phyloP scores from a whole-genome alignment of 495 filamentous ascomycete species.

The Poronia punctata region DNA sequence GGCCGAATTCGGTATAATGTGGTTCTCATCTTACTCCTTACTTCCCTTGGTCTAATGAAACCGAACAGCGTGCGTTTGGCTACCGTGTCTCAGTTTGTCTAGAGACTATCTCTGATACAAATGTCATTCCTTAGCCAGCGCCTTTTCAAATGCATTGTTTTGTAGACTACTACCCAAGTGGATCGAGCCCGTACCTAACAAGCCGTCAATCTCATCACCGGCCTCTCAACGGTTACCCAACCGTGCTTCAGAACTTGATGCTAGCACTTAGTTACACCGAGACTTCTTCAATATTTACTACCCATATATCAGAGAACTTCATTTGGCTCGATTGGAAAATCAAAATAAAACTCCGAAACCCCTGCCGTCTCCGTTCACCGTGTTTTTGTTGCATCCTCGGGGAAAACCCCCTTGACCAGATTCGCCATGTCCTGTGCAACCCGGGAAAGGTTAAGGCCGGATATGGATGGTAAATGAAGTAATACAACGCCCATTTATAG shows the following conservation, averaged over 20 bases:
- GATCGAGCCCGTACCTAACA: too few relatives aligned
- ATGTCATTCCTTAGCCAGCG: too few relatives aligned
- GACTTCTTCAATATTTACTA: too few relatives aligned
- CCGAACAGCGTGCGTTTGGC: slow-evolving; percentile 3
- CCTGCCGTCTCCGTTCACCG: slow-evolving; percentile 7
- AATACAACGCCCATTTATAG: slow-evolving; percentile 4
- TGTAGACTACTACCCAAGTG: too few relatives aligned
- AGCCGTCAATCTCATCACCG: too few relatives aligned
- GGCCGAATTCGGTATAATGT: not conserved
- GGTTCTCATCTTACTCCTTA: not conserved
- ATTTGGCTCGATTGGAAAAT: too few relatives aligned
- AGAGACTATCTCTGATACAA: slow-evolving; percentile 2
- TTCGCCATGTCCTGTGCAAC: slow-evolving; percentile 8
- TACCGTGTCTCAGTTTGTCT: slow-evolving; percentile 8
- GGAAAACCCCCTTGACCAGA: slow-evolving; percentile 2
- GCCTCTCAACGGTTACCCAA: too few relatives aligned
- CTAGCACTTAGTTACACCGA: too few relatives aligned
- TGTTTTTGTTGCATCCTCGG: slow-evolving; percentile 5
- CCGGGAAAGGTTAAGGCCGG: too few relatives aligned
- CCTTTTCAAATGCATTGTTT: too few relatives aligned
- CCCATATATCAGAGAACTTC: too few relatives aligned
- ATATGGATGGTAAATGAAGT: not conserved
- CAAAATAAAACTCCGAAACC: slow-evolving; percentile 10
- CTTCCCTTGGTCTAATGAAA: not conserved
- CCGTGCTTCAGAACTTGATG: too few relatives aligned